Evolutionary conservation across 495 filamentous ascomycete genomes (phyloP).

Genomic region (Sporormia fimetaria): DNA sequence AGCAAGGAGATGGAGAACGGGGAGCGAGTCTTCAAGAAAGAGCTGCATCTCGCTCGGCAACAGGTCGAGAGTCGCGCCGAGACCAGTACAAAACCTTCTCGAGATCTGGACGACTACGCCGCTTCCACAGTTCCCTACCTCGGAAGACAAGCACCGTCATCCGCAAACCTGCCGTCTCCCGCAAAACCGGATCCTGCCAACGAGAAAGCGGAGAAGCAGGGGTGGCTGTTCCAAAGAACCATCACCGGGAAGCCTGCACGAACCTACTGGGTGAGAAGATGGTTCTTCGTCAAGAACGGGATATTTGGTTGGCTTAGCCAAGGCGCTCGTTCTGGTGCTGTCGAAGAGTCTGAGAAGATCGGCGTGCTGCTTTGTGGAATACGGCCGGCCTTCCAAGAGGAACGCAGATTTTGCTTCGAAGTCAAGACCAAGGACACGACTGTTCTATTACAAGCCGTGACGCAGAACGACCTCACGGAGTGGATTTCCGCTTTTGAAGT

Average conservation of each 20-base stretch:
- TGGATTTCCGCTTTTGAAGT: slow-evolving; percentile 90
- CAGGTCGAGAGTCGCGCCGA: slow-evolving; percentile 75
- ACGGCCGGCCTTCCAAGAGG: slow-evolving; percentile 81
- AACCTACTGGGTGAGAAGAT: slow-evolving; percentile 75
- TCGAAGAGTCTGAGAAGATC: slow-evolving; percentile 91
- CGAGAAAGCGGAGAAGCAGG: slow-evolving; percentile 64
- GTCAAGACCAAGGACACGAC: slow-evolving; percentile 95
- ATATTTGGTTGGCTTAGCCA: slow-evolving; percentile 96
- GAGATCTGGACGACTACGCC: slow-evolving; percentile 89
- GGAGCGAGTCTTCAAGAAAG: slow-evolving; percentile 65
- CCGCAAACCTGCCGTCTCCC: slow-evolving; percentile 38
- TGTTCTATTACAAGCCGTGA: slow-evolving; percentile 84
- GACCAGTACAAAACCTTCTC: slow-evolving; percentile 58
- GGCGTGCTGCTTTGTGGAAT: slow-evolving; percentile 89
- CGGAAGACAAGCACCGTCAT: slow-evolving; percentile 57
- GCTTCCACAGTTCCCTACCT: slow-evolving; percentile 75
- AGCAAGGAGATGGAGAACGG: slow-evolving; percentile 79
- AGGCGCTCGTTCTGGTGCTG: slow-evolving; percentile 68
- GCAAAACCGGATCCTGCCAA: slow-evolving; percentile 30
- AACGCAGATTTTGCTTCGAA: slow-evolving; percentile 93
- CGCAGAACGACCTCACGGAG: slow-evolving; percentile 73
- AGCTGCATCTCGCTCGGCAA: slow-evolving; percentile 65
- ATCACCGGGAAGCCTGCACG: slow-evolving; percentile 78
- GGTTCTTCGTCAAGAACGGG: slow-evolving; percentile 91
- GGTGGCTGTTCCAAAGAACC: slow-evolving; percentile 80